Evolutionary conservation across 768 basidiomycete genomes (phyloP).

Genomic region (Austroboletus eburneus): DNA sequence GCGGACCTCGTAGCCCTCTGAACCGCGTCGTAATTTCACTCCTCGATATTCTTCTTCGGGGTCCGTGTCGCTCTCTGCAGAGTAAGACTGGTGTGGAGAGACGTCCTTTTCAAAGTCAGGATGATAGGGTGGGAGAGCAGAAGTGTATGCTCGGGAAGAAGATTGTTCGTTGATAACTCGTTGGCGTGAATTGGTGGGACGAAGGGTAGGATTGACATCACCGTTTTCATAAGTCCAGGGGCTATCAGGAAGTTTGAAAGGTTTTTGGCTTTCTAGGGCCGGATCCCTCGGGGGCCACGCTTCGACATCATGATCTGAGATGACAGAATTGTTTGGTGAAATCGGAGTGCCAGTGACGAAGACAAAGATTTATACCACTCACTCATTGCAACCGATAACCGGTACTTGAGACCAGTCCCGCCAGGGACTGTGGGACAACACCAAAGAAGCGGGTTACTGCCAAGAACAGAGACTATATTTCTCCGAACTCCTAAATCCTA

Average conservation of each 20-base stretch:
- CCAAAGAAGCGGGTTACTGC: conserved; percentile 73
- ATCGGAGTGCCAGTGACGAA: too few species aligned
- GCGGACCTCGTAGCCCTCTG: conserved; percentile 78
- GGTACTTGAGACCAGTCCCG: conserved; percentile 76
- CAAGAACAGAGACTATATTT: conserved; percentile 79
- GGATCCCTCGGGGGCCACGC: conserved; percentile 80
- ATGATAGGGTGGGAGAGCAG: conserved; percentile 70
- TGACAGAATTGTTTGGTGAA: background rate
- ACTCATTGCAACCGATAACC: conserved; percentile 69
- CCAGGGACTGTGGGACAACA: conserved; percentile 68
- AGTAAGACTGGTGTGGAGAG: conserved; percentile 17
- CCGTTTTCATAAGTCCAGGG: conserved; percentile 89
- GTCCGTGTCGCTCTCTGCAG: conserved; percentile 22
- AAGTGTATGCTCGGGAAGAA: conserved; percentile 33
- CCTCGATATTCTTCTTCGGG: conserved; percentile 31
- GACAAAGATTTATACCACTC: conserved; percentile 70
- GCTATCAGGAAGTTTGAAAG: conserved; percentile 49
- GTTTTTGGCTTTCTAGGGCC: conserved; percentile 29
- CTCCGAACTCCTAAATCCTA: conserved; percentile 74
- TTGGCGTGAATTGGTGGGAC: conserved; percentile 51
- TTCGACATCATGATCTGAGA: conserved; percentile 35
- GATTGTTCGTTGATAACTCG: conserved; percentile 26
- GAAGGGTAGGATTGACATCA: conserved; percentile 69
- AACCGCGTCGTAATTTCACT: conserved; percentile 59
- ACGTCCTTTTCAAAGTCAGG: conserved; percentile 53